Evolutionary conservation across 164 flowering plant genomes (phyloP).

Genomic region (Vitis rotundifolia): DNA sequence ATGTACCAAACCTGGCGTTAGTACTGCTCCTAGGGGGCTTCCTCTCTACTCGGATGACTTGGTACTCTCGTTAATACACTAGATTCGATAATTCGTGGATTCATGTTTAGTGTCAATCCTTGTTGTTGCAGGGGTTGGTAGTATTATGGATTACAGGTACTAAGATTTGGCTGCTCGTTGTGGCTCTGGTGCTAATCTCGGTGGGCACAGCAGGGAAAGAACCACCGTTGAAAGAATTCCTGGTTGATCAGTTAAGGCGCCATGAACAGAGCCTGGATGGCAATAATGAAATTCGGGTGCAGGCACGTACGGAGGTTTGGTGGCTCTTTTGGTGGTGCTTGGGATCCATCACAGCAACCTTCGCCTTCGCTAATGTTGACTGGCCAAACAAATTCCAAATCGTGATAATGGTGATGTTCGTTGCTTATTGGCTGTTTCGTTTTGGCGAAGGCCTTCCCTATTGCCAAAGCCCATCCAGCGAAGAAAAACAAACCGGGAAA

Average conservation of each 20-base stretch:
- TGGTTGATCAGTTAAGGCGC: background rate
- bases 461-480: background rate
- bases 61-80: too few relatives aligned
- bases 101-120: too few relatives aligned
- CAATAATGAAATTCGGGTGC: background rate
- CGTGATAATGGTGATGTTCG: background rate
- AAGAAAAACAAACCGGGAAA: too few relatives aligned
- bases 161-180: background rate
- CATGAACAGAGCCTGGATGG: background rate
- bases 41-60: too few relatives aligned
- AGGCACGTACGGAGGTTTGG: background rate
- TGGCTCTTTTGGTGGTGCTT: background rate
- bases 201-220: background rate
- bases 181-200: background rate
- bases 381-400: background rate
- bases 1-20: too few relatives aligned
- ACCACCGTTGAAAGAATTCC: background rate
- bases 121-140: background rate
- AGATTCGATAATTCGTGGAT: too few relatives aligned
- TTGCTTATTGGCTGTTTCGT: background rate
- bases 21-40: too few relatives aligned
- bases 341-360: background rate
- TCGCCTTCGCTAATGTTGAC: background rate
- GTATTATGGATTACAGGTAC: background rate
- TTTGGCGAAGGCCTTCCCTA: background rate